phyloP scores from a whole-genome alignment of 306 rosid genomes.

The Hylodesmum podocarpum region DNA sequence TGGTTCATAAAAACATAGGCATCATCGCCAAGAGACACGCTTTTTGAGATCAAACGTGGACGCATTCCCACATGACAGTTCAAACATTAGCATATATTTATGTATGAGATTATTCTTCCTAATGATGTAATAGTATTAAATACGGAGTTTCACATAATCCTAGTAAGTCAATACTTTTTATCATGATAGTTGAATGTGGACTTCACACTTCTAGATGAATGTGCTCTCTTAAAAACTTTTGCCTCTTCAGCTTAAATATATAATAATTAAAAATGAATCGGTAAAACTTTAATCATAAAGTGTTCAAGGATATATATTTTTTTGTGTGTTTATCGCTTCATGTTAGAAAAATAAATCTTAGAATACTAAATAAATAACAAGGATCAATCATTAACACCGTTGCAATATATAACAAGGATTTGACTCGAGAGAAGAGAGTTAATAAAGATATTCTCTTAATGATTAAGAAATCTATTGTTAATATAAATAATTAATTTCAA shows the following conservation, averaged over 20 bases:
- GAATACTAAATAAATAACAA: not conserved
- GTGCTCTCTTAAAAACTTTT: not conserved
- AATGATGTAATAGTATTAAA: not conserved
- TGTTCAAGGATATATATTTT: not conserved
- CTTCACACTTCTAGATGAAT: not conserved
- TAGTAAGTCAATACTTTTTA: too few species aligned
- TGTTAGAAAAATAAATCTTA: not conserved
- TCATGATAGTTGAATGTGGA: not conserved
- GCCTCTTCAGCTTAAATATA: not conserved
- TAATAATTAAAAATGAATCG: not conserved
- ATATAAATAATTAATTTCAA: too few species aligned
- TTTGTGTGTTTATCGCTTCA: not conserved
- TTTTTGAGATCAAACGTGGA: not conserved
- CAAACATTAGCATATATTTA: not conserved
- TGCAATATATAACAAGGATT: too few species aligned
- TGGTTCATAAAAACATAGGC: not conserved
- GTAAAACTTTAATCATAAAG: not conserved
- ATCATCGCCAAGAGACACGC: slow-evolving; percentile 22
- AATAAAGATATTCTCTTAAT: too few species aligned
- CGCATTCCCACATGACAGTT: not conserved
- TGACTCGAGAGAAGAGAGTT: too few species aligned
- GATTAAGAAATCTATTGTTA: too few species aligned
- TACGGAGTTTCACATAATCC: not conserved
- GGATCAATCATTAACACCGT: not conserved
- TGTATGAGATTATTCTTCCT: not conserved